Conservation (phyloP, 768 basidiomycete species). For the Boletales sp. region DNA sequence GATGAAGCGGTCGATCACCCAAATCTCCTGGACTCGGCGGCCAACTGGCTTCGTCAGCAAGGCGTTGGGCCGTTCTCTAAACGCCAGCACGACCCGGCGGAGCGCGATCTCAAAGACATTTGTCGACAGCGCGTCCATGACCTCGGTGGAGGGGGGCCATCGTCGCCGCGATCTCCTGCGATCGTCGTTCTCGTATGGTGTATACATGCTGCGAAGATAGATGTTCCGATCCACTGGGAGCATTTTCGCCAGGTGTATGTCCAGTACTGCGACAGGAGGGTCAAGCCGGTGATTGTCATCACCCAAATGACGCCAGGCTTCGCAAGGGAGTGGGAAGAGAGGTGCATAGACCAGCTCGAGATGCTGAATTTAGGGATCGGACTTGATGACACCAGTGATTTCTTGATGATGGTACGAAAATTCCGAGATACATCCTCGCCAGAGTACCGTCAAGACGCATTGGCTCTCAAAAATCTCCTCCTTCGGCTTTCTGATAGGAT, state of each 20-base stretch:
- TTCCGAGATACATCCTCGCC: constrained; percentile 10
- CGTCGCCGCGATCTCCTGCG: constrained; percentile 2
- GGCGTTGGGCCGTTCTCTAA: constrained; percentile 13
- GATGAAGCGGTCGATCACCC: constrained; percentile 24
- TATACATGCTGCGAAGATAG: constrained; percentile 29
- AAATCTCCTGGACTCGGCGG: constrained; percentile 15
- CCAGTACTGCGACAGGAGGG: constrained; percentile 22
- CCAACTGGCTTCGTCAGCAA: constrained; percentile 20
- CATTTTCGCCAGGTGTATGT: constrained; percentile 26
- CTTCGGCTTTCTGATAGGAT: constrained; percentile 11
- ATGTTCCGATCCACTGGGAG: constrained; percentile 22
- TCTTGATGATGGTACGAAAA: constrained; percentile 16
- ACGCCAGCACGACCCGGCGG: constrained; percentile 10
- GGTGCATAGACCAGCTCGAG: constrained; percentile 16
- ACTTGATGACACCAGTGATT: background rate
- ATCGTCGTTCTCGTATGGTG: constrained; percentile 24
- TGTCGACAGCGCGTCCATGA: constrained; percentile 17
- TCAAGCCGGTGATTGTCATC: constrained; percentile 23
- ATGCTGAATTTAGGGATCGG: constrained; percentile 7
- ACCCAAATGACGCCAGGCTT: constrained; percentile 21
- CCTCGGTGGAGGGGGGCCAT: constrained; percentile 6
- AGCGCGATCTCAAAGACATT: constrained; percentile 20
- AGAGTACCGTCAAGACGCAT: constrained; percentile 19
- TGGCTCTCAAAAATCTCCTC: constrained; percentile 14
- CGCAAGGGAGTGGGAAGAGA: constrained; percentile 14